Evolutionary conservation across 139 green algal species (phyloP), one percentile per base, ranked within the genome.

Genomic region (Bryopsis sp.): DNA sequence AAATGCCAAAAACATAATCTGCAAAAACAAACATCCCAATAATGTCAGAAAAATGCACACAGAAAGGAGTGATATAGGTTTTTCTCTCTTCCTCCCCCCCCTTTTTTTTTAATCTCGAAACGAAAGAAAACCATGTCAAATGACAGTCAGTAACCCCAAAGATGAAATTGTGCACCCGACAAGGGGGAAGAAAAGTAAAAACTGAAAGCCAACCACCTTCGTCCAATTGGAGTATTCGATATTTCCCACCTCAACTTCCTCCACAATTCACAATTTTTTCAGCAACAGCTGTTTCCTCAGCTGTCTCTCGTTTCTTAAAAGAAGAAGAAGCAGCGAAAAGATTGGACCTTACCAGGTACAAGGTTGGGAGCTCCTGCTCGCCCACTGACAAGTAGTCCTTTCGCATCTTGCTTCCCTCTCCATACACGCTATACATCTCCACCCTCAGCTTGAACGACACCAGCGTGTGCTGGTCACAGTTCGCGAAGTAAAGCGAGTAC

Each of bases 321-420:
- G 48, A 15, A 7, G 7, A 19, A 71, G 24, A 6, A 38, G 24
- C 8, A 22, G 48, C 26, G 37, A 35, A 22, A 66, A 11, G 4
- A 26, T 33, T 72, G 67, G 47, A 47, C 7, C 84, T 78, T 66
- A 95, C 81, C 81, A 91, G 86, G 78, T 94, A 97, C 29, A 98
- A 69, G 2, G 68, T 74, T 33, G 90, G 88, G 39, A 98, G 78
- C 68, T 85, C 74, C 22, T 83, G 89, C 48, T 97, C 88, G 3
- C 93, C 93, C 3, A 95, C 77, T 1, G 89, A 88, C 47, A 98
- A 80, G 74, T 92, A 98, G 74, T 96, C 87, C 47, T 78, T 82
- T 1, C 74, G 62, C n/a, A n/a, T n/a, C n/a, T 39, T 39, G 4
- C 43, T 43, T 0, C 85, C 84, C n/a, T 74, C 46, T 7, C 28